These are phyloP conservation scores for Fragaria nilgerrensis DNA, from an alignment of 306 rosid species.

Conservation along the genomic window DNA sequence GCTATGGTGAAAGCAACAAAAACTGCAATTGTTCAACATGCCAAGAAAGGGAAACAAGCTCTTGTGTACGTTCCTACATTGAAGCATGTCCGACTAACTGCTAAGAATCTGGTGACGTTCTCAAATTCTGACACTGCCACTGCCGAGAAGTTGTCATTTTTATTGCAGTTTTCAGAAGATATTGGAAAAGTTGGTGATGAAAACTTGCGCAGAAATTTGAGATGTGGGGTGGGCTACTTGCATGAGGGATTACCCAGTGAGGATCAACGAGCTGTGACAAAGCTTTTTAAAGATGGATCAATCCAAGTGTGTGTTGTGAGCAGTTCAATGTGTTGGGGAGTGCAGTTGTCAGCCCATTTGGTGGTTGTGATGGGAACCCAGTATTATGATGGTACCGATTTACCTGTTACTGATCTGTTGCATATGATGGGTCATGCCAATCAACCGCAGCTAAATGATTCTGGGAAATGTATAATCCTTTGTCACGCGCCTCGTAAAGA, in stretches of 20 bases:
- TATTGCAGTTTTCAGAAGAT: conserved; percentile 54
- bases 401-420: conserved; percentile 82
- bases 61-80: conserved; percentile 84
- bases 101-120: conserved; percentile 74
- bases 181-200: conserved; percentile 64
- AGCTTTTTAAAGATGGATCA: conserved; percentile 77
- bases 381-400: conserved; percentile 87
- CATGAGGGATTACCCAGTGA: conserved; percentile 78
- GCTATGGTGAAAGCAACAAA: conserved; percentile 91
- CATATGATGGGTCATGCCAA: conserved; percentile 99
- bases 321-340: conserved; percentile 95
- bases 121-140: conserved; percentile 55
- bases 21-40: conserved; percentile 79
- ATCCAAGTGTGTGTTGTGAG: conserved; percentile 91
- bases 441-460: conserved; percentile 73
- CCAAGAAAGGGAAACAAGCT: conserved; percentile 79
- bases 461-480: conserved; percentile 90
- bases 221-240: conserved; percentile 85
- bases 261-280: conserved; percentile 72
- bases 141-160: conserved; percentile 53
- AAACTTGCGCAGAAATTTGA: conserved; percentile 68
- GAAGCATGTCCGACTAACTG: conserved; percentile 75
- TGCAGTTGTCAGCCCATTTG: conserved; percentile 79
- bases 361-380: conserved; percentile 97
- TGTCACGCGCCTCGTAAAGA: conserved; percentile 91